Evolutionary conservation across 805 yeast species (phyloP), one percentile per base, ranked within the genome.

Genomic region (Yarrowia sp.): DNA sequence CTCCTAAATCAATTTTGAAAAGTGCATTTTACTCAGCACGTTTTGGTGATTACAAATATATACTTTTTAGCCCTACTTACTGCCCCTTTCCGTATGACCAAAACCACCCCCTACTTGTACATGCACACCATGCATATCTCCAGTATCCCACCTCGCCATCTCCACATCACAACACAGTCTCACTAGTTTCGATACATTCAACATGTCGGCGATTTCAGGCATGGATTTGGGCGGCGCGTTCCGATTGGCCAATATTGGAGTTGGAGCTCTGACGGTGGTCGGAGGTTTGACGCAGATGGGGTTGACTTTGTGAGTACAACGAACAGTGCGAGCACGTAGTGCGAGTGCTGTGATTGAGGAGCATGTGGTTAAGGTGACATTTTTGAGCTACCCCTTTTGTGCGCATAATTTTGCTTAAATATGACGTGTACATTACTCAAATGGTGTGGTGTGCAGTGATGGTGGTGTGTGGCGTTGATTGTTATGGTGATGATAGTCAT

Each of bases 261-360:
- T 75, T 11, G 79, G 75, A 38, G 75, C 71, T 10, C 69, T 78
- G 41, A 50, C 73, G 16, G 69, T 74, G 14, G 59, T 75, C 26
- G 78, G 78, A 15, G 78, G 78, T 4, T 61, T 76, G 26, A 74
- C 78, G 11, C 76, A 75, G 71, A 72, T 76, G 71, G 52, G 65
- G 5, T 22, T 59, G 35, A 59, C 52, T 59, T 45, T 59, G 65
- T 59, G 65, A 59, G 65, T 58, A 55, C 53, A 12, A 26, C 19
- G 46, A 42, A 26, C 32, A 26, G 32, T 26, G 2, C 32, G 32
- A 26, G 32, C 32, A 26, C 32, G 32, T 26, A 26, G 32, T 26
- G 32, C 32, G 32, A 26, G 32, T 26, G 32, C 32, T 26, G 32
- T 26, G 32, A 26, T 2, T 5, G 32, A 26, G 32, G 32, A 19